phyloP scores from a whole-genome alignment of 1,284 basidiomycete species.

The Golubevia pallescens region DNA sequence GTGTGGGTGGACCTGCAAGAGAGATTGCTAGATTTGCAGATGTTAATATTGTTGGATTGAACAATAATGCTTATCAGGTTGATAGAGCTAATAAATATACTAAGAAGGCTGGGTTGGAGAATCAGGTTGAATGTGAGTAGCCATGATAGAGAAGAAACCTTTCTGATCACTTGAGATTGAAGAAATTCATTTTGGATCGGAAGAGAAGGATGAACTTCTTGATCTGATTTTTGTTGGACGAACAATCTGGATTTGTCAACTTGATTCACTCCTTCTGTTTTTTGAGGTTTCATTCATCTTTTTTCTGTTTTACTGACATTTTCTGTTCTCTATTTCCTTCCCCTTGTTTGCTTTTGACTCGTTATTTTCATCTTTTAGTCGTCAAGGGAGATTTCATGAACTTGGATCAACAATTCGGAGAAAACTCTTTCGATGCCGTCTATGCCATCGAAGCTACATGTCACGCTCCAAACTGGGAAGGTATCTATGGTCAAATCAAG shows the following conservation, averaged over 20 bases:
- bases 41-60: conserved; percentile 59
- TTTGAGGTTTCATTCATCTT: too few species aligned
- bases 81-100: conserved; percentile 55
- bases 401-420: conserved; percentile 11
- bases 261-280: too few species aligned
- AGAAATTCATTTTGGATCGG: too few species aligned
- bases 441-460: conserved; percentile 18
- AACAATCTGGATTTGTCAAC: too few species aligned
- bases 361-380: too few species aligned
- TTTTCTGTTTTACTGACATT: too few species aligned
- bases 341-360: too few species aligned
- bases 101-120: conserved; percentile 48
- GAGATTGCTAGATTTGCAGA: conserved; percentile 93
- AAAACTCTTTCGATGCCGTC: conserved; percentile 15
- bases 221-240: too few species aligned
- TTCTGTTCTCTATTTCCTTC: too few species aligned
- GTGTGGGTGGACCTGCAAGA: conserved; percentile 93
- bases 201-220: too few species aligned
- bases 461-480: conserved; percentile 13
- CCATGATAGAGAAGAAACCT: not conserved
- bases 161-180: too few species aligned
- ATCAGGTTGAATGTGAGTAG: conserved; percentile 44
- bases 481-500: conserved; percentile 12
- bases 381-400: conserved; percentile 18
- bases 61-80: conserved; percentile 64